These are phyloP conservation scores for Pyrenula aspistea DNA, from an alignment of 495 filamentous ascomycete genomes.

Conservation along the genomic window DNA sequence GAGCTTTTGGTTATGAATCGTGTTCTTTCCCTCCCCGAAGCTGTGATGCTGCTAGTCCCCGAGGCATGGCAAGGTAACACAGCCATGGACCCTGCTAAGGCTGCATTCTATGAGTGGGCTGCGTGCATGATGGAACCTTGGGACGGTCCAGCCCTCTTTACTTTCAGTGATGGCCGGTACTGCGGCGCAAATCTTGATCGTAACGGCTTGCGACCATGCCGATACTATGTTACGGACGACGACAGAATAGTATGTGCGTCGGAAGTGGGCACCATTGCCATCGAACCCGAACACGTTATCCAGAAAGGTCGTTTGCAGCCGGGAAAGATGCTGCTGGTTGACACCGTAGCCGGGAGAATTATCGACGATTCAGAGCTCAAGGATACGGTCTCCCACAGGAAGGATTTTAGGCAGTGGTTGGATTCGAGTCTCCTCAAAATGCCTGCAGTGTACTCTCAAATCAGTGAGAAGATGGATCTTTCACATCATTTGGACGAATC, in stretches of 20 bases:
- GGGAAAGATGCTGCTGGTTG: constrained; percentile 94
- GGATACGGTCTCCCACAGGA: constrained; percentile 67
- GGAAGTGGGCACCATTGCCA: constrained; percentile 87
- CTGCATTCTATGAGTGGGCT: constrained; percentile 99
- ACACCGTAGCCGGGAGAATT: constrained; percentile 89
- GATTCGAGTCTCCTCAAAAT: constrained; percentile 75
- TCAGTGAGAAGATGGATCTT: constrained; percentile 47
- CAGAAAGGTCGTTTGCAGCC: constrained; percentile 95
- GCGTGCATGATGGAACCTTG: constrained; percentile 99
- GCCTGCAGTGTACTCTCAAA: constrained; percentile 54
- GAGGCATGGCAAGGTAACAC: constrained; percentile 97
- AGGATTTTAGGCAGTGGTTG: constrained; percentile 83
- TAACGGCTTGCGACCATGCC: constrained; percentile 92
- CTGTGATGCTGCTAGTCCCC: constrained; percentile 98
- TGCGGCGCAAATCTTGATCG: constrained; percentile 98
- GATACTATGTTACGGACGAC: constrained; percentile 97
- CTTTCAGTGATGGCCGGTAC: constrained; percentile 94
- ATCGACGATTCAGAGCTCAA: constrained; percentile 95
- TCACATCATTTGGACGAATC: constrained; percentile 51
- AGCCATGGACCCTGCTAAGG: constrained; percentile 87
- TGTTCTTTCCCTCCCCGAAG: constrained; percentile 91
- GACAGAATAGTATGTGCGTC: constrained; percentile 98
- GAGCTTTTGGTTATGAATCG: constrained; percentile 95
- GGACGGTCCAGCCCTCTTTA: constrained; percentile 97
- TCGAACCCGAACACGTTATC: constrained; percentile 81